phyloP scores from a whole-genome alignment of 108 stramenopile species.

The Discostella stelligeroides region DNA sequence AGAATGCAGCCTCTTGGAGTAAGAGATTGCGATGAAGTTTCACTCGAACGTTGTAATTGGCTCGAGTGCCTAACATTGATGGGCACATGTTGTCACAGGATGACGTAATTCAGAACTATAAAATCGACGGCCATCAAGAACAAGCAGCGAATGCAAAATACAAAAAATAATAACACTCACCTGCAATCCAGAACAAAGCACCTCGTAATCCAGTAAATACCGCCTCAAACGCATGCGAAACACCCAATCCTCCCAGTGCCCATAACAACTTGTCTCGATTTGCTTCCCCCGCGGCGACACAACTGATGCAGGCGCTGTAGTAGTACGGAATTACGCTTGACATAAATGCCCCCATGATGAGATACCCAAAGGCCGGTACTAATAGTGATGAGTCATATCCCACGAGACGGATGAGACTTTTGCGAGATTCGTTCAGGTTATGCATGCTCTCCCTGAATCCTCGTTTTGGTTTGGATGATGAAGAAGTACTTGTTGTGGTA shows the following conservation, averaged over 20 bases:
- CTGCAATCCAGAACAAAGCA: slow-evolving; percentile 87
- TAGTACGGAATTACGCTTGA: slow-evolving; percentile 76
- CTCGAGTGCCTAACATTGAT: slow-evolving; percentile 60
- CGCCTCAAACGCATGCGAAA: slow-evolving; percentile 64
- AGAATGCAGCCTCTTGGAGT: slow-evolving; percentile 89
- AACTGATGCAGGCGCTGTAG: slow-evolving; percentile 71
- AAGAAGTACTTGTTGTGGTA: background rate
- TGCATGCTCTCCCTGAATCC: slow-evolving; percentile 35
- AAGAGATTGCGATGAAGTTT: slow-evolving; percentile 85
- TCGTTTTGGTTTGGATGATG: slow-evolving; percentile 1
- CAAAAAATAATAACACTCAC: slow-evolving; percentile 36
- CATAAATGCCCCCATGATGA: slow-evolving; percentile 77
- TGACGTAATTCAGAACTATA: no score
- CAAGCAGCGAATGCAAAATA: background rate
- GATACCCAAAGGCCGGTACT: slow-evolving; percentile 70
- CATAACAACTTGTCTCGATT: slow-evolving; percentile 49
- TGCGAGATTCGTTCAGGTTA: slow-evolving; percentile 72
- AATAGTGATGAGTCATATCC: slow-evolving; percentile 74
- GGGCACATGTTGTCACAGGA: no score
- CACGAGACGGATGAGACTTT: slow-evolving; percentile 70
- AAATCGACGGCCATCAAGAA: no score
- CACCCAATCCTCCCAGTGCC: slow-evolving; percentile 65
- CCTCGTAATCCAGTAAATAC: slow-evolving; percentile 84
- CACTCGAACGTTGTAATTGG: slow-evolving; percentile 86
- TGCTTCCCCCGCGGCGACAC: slow-evolving; percentile 61